phyloP scores from a whole-genome alignment of 768 basidiomycete genomes.

The Dioszegia hungarica region DNA sequence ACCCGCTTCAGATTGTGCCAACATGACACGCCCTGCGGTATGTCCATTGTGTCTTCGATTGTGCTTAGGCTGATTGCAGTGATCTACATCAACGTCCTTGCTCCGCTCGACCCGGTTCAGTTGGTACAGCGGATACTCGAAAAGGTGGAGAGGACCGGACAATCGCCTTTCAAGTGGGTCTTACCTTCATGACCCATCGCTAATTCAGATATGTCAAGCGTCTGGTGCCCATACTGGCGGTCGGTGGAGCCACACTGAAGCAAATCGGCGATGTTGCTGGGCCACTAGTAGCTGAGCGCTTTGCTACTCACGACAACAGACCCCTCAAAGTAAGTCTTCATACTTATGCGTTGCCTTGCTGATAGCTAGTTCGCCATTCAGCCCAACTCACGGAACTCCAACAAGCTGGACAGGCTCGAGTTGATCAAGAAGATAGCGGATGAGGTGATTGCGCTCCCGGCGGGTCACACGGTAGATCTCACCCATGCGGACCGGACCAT shows the following conservation, averaged over 20 bases:
- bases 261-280: constrained; percentile 16
- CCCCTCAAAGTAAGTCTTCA: constrained; percentile 25
- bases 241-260: constrained; percentile 19
- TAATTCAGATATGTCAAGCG: constrained; percentile 13
- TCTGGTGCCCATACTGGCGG: constrained; percentile 28
- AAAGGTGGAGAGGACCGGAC: constrained; percentile 25
- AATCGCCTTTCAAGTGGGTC: constrained; percentile 27
- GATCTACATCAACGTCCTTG: constrained; percentile 30
- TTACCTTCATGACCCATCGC: neutral
- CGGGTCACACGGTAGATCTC: constrained; percentile 33
- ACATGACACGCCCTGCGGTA: constrained; percentile 36
- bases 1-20: constrained; percentile 33
- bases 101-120: constrained; percentile 27
- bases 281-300: constrained; percentile 13
- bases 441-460: constrained; percentile 18
- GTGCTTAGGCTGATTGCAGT: constrained; percentile 17
- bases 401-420: constrained; percentile 28
- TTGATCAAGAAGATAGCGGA: constrained; percentile 35
- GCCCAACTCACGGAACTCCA: constrained; percentile 24
- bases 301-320: constrained; percentile 16
- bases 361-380: constrained; percentile 26
- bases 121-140: constrained; percentile 29
- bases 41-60: neutral
- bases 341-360: neutral
- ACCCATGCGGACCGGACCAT: constrained; percentile 33